Evolutionary conservation across 805 yeast species (phyloP), one percentile per base, ranked within the genome.

Genomic region (Yarrowia sp.): DNA sequence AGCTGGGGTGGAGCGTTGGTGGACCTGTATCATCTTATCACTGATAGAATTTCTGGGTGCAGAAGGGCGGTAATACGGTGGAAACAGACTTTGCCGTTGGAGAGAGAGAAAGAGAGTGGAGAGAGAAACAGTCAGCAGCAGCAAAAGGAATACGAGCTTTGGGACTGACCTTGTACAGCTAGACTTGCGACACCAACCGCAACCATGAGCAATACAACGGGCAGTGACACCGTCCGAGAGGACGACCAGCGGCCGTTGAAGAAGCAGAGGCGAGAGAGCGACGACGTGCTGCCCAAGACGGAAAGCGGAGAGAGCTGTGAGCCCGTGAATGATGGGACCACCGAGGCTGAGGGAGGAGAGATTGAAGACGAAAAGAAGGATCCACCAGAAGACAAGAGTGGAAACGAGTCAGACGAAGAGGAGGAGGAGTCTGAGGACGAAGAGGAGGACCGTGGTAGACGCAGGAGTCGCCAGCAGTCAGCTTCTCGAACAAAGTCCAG

Each of bases 281-380:
- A 16, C n/a, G 32, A 19, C 26, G 10, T n/a, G 26, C 4, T 32
- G 38, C 41, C 38, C 15, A 36, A 52, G 43, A 8, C n/a, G 32
- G 32, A 36, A 12, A 50, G 56, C 41, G 41, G 43, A 10, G 32
- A 5, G 7, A 19, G 26, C 58, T 36, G 42, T 9, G 42, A 52
- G 7, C 32, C 42, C 7, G 16, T 52, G 7, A 11, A 16, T 26
- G 58, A 52, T 15, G 58, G 32, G n/a, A 52, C 58, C n/a, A 52
- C 58, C 7, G 58, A 52, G 11, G 58, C 58, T 11, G 58, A 52
- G 12, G 58, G 58, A 36, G 58, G 32, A 16, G 58, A 52, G 14
- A n/a, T 38, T 36, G 42, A 36, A 8, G 42, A 52, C 12, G 16
- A 16, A 35, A n/a, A 52, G 42, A n/a, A 16, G 43, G 19, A 19